Evolutionary conservation across 2,329 filamentous ascomycete species (phyloP), one percentile per base, ranked within the genome.

Genomic region (Alternaria atra): DNA sequence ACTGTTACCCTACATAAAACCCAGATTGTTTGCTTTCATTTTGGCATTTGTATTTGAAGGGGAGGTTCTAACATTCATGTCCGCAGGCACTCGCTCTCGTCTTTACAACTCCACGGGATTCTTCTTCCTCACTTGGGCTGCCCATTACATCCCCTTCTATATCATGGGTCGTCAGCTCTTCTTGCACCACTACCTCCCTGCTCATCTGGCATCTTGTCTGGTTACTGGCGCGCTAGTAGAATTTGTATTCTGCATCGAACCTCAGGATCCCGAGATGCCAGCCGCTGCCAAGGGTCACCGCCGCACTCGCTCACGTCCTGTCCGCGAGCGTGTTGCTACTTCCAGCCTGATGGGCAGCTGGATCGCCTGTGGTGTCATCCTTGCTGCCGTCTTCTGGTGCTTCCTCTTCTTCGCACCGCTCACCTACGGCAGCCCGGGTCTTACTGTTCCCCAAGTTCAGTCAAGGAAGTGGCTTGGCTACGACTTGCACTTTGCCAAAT

Each of bases 41-140:
- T 53, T 52, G 54, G 55, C 47, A 35, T 53, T 60, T 40, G 37
- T 57, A 29, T 59, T 56, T 12, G 30, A 42, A 35, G 53, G 51
- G 53, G 23, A 63, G 50, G 62, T 57, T 47, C 43, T 63, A 60
- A 48, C 39, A 50, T 75, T 52, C 42, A 52, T 54, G 34, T 32
- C 47, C 47, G 12, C 15, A 91, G 93, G 93, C 68, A 93, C 95
- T 30, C 94, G 95, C 67, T 94, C 92, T 25, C 93, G 94, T 66
- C 86, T 99, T 51, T 99, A 99, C 83, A 98, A 98, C 85, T 97
- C 93, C 55, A 98, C 95, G 0, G 95, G 95, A 25, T 99, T 99
- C 87, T 96, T 99, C 84, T 98, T 97, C 88, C 87, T 99, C 58
- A 93, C 93, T 57, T 99, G 95, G 95, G 93, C 92, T 13, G 94